Base-by-base conservation (phyloP, 2,329 filamentous ascomycete genomes). In the Dactylonectria macrodidyma region DNA sequence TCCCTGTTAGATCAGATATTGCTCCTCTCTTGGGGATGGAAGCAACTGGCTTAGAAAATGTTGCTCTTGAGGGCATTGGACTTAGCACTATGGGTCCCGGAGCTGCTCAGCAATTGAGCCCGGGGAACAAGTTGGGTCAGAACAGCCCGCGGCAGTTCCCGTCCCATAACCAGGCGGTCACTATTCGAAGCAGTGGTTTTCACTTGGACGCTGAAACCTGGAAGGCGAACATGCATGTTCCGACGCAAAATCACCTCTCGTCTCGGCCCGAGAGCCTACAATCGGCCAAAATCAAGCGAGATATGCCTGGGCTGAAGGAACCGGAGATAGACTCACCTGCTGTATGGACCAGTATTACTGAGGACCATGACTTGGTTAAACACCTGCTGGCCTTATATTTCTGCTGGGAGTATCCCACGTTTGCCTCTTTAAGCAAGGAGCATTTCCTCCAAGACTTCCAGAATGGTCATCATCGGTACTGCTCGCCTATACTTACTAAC, bases 331-430 rank as follows among this genome's bases (percentile, higher is more conserved):
- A 38, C 36, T 38, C 36, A 38, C 36, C 36, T 38, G 36, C 36
- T 9, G 36, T 38, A 38, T 93, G 91, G 91, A 92, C 91, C 2
- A 83, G 75, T 46, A 85, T 93, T 26, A 92, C 90, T 2, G 75
- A 79, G 3, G 90, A 93, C 70, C 73, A 82, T 11, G 80, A 78
- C 12, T 84, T 93, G 33, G 88, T 93, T 1, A 85, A 90, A 68
- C 90, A 91, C 72, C 83, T 93, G 9, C 80, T 93, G 59, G 85
- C 87, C 0, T 81, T 93, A 34, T 93, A 93, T 79, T 93, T 93
- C 71, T 92, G 90, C 82, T 94, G 91, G 88, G 89, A 92, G 71
- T 93, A 94, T 77, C 91, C 92, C 3, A 93, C 91, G 11, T 93
- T 93, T 79, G 89, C 91, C 3, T 89, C 92, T 2, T 86, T 94